Evolutionary conservation across 768 basidiomycete genomes (phyloP), one percentile per base, ranked within the genome.

Genomic region (Neoboletus brunneissimus): DNA sequence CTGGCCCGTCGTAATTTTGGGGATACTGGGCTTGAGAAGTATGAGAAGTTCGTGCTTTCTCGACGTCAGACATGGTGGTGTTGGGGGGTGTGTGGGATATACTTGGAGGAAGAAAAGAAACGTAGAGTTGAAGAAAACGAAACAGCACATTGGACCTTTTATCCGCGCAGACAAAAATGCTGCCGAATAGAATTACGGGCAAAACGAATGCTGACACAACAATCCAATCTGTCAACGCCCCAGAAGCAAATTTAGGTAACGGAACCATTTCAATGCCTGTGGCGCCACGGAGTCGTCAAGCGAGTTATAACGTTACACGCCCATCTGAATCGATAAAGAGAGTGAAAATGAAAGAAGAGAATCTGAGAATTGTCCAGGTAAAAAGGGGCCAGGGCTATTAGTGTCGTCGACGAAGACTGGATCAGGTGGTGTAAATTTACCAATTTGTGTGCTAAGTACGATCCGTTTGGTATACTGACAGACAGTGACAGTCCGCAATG

Each of bases 61-160:
- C 74, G 50, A 60, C 49, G 65, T 75, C 74, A n/a, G 74, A 64
- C 74, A 76, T 75, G 57, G 46, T 56, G 50, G 40, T 47, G 23
- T 0, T 5, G 32, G 34, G 15, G 27, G 23, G 11, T 6, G 10
- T 40, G 52, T 20, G 42, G 13, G 22, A 7, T 23, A 16, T 13
- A 29, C 7, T 38, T 16, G 34, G 15, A 22, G 18, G 48, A 50
- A 25, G 27, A 35, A 53, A 54, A 32, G 29, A 53, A 22, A 48
- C 37, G 22, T 7, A 5, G n/a, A 18, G 31, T 43, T 41, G 48
- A 23, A n/a, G n/a, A 18, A 1, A 6, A n/a, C 2, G 0, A 18
- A 18, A 46, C 11, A 41, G 10, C 23, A 20, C 23, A 35, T 16
- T 22, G 40, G 20, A 12, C 61, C 52, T 67, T 67, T 67, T 66